Percentiles rank a stretch among this genome's conserved stretches.
These are phyloP conservation scores for Fomitopsis pinicola DNA, from an alignment of 1,284 basidiomycete genomes.

Conservation along the genomic window DNA sequence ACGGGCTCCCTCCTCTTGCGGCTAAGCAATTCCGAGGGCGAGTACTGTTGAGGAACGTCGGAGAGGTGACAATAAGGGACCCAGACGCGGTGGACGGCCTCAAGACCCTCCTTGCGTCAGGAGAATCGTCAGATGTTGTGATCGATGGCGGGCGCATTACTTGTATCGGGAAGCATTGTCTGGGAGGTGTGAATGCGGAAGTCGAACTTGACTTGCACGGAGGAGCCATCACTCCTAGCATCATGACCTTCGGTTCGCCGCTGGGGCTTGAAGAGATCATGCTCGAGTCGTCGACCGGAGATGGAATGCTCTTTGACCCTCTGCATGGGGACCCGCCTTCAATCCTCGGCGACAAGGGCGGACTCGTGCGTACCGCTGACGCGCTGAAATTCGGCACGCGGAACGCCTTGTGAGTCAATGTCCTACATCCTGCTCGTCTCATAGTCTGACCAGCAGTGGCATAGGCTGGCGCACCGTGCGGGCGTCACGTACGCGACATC, in stretches of 20 bases:
- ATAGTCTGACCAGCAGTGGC: neutral
- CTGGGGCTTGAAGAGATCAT: constrained; percentile 60
- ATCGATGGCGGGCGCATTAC: constrained; percentile 23
- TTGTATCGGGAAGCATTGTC: constrained; percentile 18
- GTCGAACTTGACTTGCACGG: constrained; percentile 43
- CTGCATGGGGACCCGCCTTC: constrained; percentile 37
- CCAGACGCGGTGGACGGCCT: constrained; percentile 15
- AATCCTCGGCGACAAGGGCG: constrained; percentile 46
- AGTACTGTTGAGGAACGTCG: constrained; percentile 58
- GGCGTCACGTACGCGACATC: constrained; percentile 62
- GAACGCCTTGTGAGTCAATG: constrained; percentile 57
- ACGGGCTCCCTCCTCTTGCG: constrained; percentile 65
- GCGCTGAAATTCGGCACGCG: constrained; percentile 69
- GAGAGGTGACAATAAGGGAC: constrained; percentile 35
- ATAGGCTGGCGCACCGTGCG: constrained; percentile 54
- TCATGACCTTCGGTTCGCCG: constrained; percentile 57
- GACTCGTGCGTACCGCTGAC: constrained; percentile 65
- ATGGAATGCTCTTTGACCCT: constrained; percentile 56
- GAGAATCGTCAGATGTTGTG: constrained; percentile 19
- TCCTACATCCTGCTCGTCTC: neutral
- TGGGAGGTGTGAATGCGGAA: constrained; percentile 14
- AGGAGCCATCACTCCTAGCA: constrained; percentile 51
- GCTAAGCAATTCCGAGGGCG: constrained; percentile 32
- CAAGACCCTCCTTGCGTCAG: constrained; percentile 7
- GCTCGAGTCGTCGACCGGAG: constrained; percentile 62